Conservation (phyloP, 768 basidiomycete species). For the Mycena pura region DNA sequence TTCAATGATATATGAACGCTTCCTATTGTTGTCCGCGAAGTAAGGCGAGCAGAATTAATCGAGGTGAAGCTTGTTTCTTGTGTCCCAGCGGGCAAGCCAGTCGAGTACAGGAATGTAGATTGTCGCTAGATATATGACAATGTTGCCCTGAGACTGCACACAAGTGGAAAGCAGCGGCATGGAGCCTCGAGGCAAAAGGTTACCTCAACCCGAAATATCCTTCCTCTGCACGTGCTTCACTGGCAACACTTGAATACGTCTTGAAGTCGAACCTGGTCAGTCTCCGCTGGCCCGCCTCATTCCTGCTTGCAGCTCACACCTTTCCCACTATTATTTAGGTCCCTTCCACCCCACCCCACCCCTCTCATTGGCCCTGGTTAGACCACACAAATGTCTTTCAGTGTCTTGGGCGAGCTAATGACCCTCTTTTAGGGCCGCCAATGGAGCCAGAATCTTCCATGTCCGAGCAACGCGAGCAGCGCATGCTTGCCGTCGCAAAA, state of each 20-base stretch:
- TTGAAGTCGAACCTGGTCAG: too few species aligned
- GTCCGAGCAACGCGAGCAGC: constrained; percentile 70
- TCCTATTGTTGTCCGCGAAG: constrained; percentile 7
- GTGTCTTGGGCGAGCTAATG: neutral
- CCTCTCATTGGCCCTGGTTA: constrained; percentile 13
- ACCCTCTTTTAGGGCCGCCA: constrained; percentile 14
- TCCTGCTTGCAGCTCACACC: too few species aligned
- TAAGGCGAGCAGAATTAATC: neutral
- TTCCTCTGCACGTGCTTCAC: too few species aligned
- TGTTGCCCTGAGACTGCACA: neutral
- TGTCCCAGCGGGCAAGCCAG: too few species aligned
- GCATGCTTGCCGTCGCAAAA: constrained; percentile 87
- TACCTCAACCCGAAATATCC: too few species aligned
- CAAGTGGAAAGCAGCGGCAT: neutral
- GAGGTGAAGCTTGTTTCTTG: neutral
- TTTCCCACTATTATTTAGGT: neutral
- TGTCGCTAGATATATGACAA: constrained; percentile 1
- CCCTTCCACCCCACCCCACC: neutral
- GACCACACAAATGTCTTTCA: too few species aligned
- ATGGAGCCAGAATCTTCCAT: constrained; percentile 45
- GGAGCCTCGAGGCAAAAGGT: constrained; percentile 1
- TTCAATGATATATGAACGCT: too few species aligned
- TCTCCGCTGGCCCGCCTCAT: too few species aligned
- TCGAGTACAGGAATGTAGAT: too few species aligned
- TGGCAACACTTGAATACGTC: too few species aligned